A percentile compares a stretch with the other conserved stretches of the same genome.
Conservation (phyloP, 768 basidiomycete species). For the Russula foetens region DNA sequence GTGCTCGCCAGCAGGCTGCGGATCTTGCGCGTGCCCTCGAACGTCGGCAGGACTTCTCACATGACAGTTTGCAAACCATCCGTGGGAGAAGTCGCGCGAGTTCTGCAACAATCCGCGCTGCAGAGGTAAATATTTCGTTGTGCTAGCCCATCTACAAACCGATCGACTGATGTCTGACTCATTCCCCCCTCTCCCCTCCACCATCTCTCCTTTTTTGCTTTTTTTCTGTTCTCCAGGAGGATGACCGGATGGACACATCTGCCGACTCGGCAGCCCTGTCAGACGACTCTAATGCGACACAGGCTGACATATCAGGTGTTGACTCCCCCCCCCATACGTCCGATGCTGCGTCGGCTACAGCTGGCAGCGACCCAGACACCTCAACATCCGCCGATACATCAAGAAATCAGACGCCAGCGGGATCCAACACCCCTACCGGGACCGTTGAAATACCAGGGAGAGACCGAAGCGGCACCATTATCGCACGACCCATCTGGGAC, state of each 20-base stretch:
- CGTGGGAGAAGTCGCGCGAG: conserved; percentile 13
- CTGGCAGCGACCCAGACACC: conserved; percentile 50
- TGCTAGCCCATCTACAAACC: not conserved
- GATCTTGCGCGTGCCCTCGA: conserved; percentile 52
- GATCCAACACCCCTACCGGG: conserved; percentile 52
- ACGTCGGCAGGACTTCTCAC: conserved; percentile 30
- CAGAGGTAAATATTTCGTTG: conserved; percentile 8
- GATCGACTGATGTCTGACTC: not conserved
- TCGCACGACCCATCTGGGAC: conserved; percentile 60
- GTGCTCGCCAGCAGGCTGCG: conserved; percentile 53
- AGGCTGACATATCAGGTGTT: conserved; percentile 14
- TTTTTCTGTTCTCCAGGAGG: conserved; percentile 20
- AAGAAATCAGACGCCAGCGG: conserved; percentile 48
- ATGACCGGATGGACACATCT: conserved; percentile 20
- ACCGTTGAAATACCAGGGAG: conserved; percentile 52
- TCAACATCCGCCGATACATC: conserved; percentile 59
- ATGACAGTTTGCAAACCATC: conserved; percentile 9
- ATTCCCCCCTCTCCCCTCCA: not conserved
- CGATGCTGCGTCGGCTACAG: conserved; percentile 22
- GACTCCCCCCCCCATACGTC: conserved; percentile 14
- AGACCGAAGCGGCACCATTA: conserved; percentile 69
- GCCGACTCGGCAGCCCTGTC: conserved; percentile 14
- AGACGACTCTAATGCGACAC: conserved; percentile 11
- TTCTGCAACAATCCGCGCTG: not conserved
- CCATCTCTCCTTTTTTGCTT: not conserved